Conservation (phyloP, 148 eudicot species). For the Nepenthes mirabilis region DNA sequence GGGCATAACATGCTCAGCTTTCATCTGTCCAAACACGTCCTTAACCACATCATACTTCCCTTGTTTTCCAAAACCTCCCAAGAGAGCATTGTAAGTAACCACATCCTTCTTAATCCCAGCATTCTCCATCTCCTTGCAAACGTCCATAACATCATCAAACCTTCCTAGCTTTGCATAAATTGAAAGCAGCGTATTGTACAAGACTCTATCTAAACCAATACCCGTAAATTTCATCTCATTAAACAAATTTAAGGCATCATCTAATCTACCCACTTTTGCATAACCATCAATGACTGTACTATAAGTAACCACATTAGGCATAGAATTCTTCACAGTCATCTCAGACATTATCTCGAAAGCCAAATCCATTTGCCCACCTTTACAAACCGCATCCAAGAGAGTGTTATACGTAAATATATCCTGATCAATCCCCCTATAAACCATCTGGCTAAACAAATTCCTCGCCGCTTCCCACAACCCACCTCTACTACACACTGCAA, state of each 20-base stretch:
- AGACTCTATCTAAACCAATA: conserved; percentile 64
- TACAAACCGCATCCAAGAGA: conserved; percentile 71
- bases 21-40: conserved; percentile 59
- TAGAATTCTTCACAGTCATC: conserved; percentile 55
- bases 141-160: conserved; percentile 65
- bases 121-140: conserved; percentile 75
- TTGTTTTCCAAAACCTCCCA: conserved; percentile 94
- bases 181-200: conserved; percentile 64
- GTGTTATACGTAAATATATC: conserved; percentile 94
- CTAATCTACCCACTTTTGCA: conserved; percentile 70
- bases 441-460: conserved; percentile 70
- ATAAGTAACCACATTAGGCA: conserved; percentile 89
- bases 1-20: conserved; percentile 40
- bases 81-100: conserved; percentile 81
- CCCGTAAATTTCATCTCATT: conserved; percentile 70
- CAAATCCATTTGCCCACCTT: conserved; percentile 59
- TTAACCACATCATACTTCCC: conserved; percentile 77
- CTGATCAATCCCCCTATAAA: conserved; percentile 60
- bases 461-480: conserved; percentile 79
- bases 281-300: conserved; percentile 86
- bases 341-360: conserved; percentile 74
- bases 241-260: conserved; percentile 59
- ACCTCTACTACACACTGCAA: conserved; percentile 78
- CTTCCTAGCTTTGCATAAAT: conserved; percentile 88
- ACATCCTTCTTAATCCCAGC: conserved; percentile 78